Evolutionary conservation across 192 early-diverging fungal species (phyloP).

Genomic region (Entomortierella lignicola): DNA sequence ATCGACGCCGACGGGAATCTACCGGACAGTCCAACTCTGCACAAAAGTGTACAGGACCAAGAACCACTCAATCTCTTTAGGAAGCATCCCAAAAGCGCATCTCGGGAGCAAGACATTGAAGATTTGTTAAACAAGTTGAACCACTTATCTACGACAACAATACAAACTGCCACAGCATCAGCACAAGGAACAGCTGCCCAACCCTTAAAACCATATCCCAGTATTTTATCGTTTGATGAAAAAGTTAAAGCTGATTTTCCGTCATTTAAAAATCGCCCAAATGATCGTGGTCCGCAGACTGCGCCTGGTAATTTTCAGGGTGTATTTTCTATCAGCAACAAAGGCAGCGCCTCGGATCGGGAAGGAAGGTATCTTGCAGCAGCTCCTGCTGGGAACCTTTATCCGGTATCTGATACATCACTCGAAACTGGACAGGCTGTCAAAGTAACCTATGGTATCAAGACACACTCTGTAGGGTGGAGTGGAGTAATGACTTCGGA

Average conservation of each 20-base stretch:
- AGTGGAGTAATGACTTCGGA: constrained; percentile 49
- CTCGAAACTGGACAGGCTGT: constrained; percentile 16
- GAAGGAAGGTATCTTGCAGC: constrained; percentile 10
- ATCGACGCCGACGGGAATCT: constrained; percentile 16
- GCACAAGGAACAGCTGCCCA: too few species aligned
- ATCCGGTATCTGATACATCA: constrained; percentile 23
- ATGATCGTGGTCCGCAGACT: not conserved
- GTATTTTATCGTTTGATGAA: not conserved
- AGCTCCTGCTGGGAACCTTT: constrained; percentile 37
- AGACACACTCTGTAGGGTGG: constrained; percentile 49
- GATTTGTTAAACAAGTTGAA: not conserved
- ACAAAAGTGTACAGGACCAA: not conserved
- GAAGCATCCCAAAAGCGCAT: not conserved
- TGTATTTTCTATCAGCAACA: too few species aligned
- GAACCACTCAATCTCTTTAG: constrained; percentile 10
- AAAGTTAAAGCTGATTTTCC: not conserved
- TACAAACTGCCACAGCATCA: not conserved
- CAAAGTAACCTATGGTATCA: constrained; percentile 44
- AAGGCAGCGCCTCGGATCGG: not conserved
- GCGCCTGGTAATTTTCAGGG: too few species aligned
- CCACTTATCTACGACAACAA: not conserved
- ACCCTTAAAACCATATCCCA: too few species aligned
- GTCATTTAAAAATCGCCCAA: not conserved
- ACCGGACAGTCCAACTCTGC: not conserved
- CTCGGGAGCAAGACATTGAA: not conserved